Evolutionary conservation across 2,329 filamentous ascomycete species (phyloP), one percentile per base, ranked within the genome.

Genomic region (Colletotrichum orchidophilum): DNA sequence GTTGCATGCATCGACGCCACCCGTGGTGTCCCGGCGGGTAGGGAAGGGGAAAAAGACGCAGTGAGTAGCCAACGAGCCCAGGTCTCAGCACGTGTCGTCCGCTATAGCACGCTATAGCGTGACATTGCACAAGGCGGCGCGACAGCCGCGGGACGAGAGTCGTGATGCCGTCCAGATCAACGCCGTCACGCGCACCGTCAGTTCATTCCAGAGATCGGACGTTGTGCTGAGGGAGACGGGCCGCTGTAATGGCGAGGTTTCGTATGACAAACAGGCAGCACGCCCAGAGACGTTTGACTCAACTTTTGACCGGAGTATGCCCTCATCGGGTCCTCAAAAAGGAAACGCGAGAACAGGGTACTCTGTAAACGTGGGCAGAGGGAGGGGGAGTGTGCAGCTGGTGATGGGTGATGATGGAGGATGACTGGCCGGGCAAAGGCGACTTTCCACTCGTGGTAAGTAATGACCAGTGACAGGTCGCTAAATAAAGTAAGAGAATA

Each of bases 381-480:
- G 13, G 31, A 24, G 50, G 9, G 66, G 61, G 54, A 39, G 67
- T 66, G 67, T 70, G 63, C 61, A 53, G 66, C 31, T 53, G 26
- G 42, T 53, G 33, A 53, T n/a, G 39, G 39, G 15, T 7, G 15
- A 42, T 39, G 35, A 42, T 42, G 39, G 39, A 42, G 39, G 39
- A 42, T 42, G 39, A 42, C 15, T 42, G 39, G 39, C 39, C 39
- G 7, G 39, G 39, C 39, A 7, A 46, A 46, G 39, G 39, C 18
- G 7, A 46, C 18, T 46, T 11, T 46, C 18, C 39, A 46, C 39
- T 46, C 39, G 18, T 46, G 18, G 18, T 46, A 8, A 46, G 18
- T 11, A 46, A 46, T 46, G 39, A 46, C 39, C 39, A 46, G 39
- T 46, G 39, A 46, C 39, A 46, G 39, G 39, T n/a, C 39, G 39